Percentiles rank a stretch among this genome's conserved stretches.
These are phyloP conservation scores for Aspergillus sp. DNA, from an alignment of 2,329 filamentous ascomycete species.

Conservation along the genomic window DNA sequence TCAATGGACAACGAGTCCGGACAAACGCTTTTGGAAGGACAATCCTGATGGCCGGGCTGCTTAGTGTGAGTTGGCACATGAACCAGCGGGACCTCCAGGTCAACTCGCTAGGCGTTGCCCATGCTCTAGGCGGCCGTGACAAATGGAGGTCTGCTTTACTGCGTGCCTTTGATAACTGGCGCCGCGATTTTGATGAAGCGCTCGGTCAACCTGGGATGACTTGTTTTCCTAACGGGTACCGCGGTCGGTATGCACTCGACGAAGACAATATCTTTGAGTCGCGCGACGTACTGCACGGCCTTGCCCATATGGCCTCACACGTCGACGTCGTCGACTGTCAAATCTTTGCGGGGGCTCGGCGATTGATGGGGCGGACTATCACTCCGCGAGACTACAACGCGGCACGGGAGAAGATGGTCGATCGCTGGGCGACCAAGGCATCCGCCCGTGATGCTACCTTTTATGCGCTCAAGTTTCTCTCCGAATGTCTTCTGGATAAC, in stretches of 20 bases:
- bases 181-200: constrained; percentile 84
- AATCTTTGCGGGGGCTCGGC: constrained; percentile 86
- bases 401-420: constrained; percentile 81
- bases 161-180: constrained; percentile 92
- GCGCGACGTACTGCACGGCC: constrained; percentile 84
- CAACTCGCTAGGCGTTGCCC: constrained; percentile 78
- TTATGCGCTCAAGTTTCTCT: constrained; percentile 87
- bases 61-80: constrained; percentile 97
- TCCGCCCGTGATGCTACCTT: constrained; percentile 89
- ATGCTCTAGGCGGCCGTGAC: constrained; percentile 81
- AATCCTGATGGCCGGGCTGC: constrained; percentile 88
- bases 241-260: constrained; percentile 44
- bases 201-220: constrained; percentile 58
- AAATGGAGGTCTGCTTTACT: constrained; percentile 89
- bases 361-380: constrained; percentile 83
- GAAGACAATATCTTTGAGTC: constrained; percentile 83
- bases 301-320: constrained; percentile 98
- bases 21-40: constrained; percentile 94
- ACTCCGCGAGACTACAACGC: constrained; percentile 78
- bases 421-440: constrained; percentile 85
- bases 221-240: constrained; percentile 28
- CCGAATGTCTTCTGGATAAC: constrained; percentile 68
- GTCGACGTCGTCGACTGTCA: constrained; percentile 97
- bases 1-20: constrained; percentile 81
- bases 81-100: constrained; percentile 94